Conservation (phyloP, 164 flowering plant species). For the Aristolochia fimbriata region DNA sequence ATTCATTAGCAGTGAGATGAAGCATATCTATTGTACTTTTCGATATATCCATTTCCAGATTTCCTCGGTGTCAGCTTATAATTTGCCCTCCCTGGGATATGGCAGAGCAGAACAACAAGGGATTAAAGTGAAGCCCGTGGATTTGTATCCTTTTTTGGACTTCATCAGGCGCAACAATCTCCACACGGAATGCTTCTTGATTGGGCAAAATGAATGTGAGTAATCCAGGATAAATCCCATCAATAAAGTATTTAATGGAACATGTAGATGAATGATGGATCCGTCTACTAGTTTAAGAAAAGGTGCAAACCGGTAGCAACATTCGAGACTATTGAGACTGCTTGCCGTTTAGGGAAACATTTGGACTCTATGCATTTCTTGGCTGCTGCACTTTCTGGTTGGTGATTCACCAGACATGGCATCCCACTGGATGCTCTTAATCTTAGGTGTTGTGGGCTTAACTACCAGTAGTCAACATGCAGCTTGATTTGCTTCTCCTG, state of each 20-base stretch:
- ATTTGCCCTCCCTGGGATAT: neutral
- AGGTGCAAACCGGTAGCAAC: no score
- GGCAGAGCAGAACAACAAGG: slow-evolving; percentile 31
- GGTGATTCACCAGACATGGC: no score
- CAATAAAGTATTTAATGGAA: neutral
- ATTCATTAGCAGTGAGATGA: no score
- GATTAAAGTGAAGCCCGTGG: slow-evolving; percentile 17
- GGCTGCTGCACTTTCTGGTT: no score
- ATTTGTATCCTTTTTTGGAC: slow-evolving; percentile 20
- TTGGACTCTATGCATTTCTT: neutral
- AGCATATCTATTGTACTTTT: no score
- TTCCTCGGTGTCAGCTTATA: neutral
- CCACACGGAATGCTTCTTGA: slow-evolving; percentile 20
- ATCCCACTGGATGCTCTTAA: no score
- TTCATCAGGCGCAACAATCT: slow-evolving; percentile 26
- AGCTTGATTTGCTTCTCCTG: neutral
- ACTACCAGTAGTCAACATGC: neutral
- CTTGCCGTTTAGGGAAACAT: neutral
- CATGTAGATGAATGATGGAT: neutral
- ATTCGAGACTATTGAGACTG: neutral
- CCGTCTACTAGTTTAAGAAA: no score
- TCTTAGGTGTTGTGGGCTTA: no score
- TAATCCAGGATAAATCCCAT: neutral
- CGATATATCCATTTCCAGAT: no score
- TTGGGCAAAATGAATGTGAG: slow-evolving; percentile 29